Evolutionary conservation across 2,329 filamentous ascomycete genomes (phyloP), one percentile per base, ranked within the genome.

Genomic region (Aspergillus sp.): DNA sequence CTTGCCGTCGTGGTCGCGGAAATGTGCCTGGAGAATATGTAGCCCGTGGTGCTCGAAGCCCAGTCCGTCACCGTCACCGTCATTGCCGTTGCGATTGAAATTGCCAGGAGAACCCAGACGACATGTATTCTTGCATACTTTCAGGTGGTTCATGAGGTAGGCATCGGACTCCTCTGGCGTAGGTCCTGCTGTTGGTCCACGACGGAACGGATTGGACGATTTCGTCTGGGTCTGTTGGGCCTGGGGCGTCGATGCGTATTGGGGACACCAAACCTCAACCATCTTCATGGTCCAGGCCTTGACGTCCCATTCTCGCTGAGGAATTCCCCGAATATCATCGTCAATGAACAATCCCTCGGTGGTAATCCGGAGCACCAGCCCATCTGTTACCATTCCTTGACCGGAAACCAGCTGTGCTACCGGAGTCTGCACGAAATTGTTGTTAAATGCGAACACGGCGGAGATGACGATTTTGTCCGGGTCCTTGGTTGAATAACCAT

Each of bases 271-370:
- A 73, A 93, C 83, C 78, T 97, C 93, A 67, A 94, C 82, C 54
- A 85, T 74, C 71, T 94, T 96, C 70, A 98, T 79, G 39, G 89
- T 95, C 93, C 93, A 97, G 28, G 91, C 90, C 69, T 97, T 97
- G 62, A 97, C 82, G 66, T 98, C 93, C 93, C 93, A 98, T 71
- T 98, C 93, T 49, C 93, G 82, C 69, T 97, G 89, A n/a, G 88
- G 83, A 10, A 96, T 88, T 51, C 83, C 82, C 40, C 90, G 83
- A 44, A 96, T 80, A 65, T 97, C 93, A 66, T 98, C 93, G 65
- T 98, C 93, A 62, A 98, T 93, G 70, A 97, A 97, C 45, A 97
- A 77, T 12, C 93, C 93, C 66, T 95, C 91, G 1, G 88, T 94
- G 7, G 88, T 91, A 61, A 97, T 93, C 44, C 87, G 86, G 51